Evolutionary conservation across 2,329 filamentous ascomycete species (phyloP), one percentile per base, ranked within the genome.

Genomic region (Exophiala bonariae): DNA sequence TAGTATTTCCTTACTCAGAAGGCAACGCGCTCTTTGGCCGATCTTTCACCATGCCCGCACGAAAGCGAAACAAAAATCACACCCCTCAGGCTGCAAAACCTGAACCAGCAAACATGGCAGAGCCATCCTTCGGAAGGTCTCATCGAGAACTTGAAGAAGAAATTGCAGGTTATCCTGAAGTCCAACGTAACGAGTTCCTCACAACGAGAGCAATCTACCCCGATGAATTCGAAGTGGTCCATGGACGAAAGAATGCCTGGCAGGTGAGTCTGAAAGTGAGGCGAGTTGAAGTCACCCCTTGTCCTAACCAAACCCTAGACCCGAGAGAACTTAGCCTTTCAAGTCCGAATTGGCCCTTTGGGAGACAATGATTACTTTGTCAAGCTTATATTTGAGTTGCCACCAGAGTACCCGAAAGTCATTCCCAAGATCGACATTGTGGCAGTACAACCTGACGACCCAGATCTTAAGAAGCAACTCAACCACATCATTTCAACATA

Each of bases 331-430:
- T 43, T 57, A 36, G 55, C 55, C 14, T 57, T 57, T 41, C 47
- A 51, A 39, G 52, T 57, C 16, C 41, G 50, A 13, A 40, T 57
- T 14, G 46, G 41, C 18, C 44, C 55, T 6, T 43, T 54, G 26
- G 49, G 54, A 40, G 44, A 56, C 47, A 43, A 49, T 14, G 43
- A 54, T 11, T 53, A 55, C 36, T 56, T 56, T 28, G 51, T 41
- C 39, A 56, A 52, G 26, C 41, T 59, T 17, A 54, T 58, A 36
- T 50, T 59, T 28, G 57, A 59, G 40, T 54, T 59, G 40, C 55
- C 55, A n/a, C 40, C 26, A 18, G 48, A 55, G 14, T 59, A 59
- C 34, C 57, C 57, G 19, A 58, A 59, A 31, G 49, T 58, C 8
- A 31, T 44, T n/a, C 54, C 52, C 4, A 55, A 55, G 39, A 54